Evolutionary conservation across 441 rosid genomes (phyloP), one percentile per base, ranked within the genome.

Genomic region (Sinapis alba): DNA sequence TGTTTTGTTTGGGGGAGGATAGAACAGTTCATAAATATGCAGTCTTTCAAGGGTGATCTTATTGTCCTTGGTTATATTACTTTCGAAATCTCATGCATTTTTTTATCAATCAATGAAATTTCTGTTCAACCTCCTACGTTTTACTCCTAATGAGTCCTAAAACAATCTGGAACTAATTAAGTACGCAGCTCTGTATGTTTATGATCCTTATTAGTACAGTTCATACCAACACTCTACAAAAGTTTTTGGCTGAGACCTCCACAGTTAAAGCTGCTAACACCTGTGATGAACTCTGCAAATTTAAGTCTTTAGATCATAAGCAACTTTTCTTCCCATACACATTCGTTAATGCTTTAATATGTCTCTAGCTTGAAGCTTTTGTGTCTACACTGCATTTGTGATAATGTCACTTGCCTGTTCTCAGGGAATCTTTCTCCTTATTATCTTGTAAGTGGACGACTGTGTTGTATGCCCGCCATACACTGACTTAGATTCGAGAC

Each of bases 401-500:
- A 87, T 78, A 61, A 45, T 28, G 45, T 60, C 60, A 53, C 64
- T 61, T 79, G 20, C 74, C 60, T 64, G 12, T 60, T 28, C 28
- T 43, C 90, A 95, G 99, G 98, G 90, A 61, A 79, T 91, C 76
- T 91, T 91, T 56, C 81, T 95, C n/a, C n/a, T 92, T 62, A 62
- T 91, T 62, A 92, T 95, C 74, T 86, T 95, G 83, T 95, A 79
- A 87, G 93, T 24, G 97, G 98, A 65, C n/a, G n/a, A n/a, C 94
- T 92, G 62, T 86, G 97, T 83, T 92, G 97, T 79, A 92, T 92
- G 98, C 86, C 86, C 59, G 97, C 91, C 77, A 88, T 97, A 1
- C 98, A 1, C 98, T 97, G 15, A 78, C 95, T 38, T 15, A 85
- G 96, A 85, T 95, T 92, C 73, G 94, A 95, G 89, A 81, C 88